Conservation (phyloP, 1,284 basidiomycete species). For the Athelia sp. region DNA sequence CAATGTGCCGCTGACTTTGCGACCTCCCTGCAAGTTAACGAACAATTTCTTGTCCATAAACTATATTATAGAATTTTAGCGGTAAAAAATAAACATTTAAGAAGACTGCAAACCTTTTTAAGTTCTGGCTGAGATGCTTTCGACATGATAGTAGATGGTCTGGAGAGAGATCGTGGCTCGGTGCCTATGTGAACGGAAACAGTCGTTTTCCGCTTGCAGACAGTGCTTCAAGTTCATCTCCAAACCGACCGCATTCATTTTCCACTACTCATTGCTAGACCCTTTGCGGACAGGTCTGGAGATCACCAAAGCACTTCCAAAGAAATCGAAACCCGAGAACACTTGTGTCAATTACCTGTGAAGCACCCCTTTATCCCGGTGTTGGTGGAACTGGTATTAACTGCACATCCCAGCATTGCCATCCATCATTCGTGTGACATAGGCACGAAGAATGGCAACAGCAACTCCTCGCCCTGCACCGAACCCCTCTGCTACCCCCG, state of each 20-base stretch:
- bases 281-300: too few species aligned
- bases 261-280: too few species aligned
- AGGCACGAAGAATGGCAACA: slow-evolving; percentile 20
- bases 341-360: too few species aligned
- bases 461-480: slow-evolving; percentile 4
- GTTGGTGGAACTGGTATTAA: too few species aligned
- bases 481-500: neutral
- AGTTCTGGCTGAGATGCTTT: slow-evolving; percentile 91
- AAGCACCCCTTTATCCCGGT: too few species aligned
- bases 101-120: slow-evolving; percentile 66
- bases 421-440: too few species aligned
- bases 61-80: slow-evolving; percentile 34
- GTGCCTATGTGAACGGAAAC: too few species aligned
- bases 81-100: slow-evolving; percentile 2
- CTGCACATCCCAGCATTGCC: too few species aligned
- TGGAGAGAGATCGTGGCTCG: neutral
- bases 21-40: slow-evolving; percentile 92
- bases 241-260: neutral
- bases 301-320: too few species aligned
- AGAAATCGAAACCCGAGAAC: too few species aligned
- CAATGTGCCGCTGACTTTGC: slow-evolving; percentile 93
- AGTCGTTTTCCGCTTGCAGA: neutral
- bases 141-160: slow-evolving; percentile 54
- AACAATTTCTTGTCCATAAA: slow-evolving; percentile 99
- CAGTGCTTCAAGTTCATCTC: slow-evolving; percentile 5